Evolutionary conservation across 2,329 filamentous ascomycete genomes (phyloP).

Genomic region (Fusarium nygamai): DNA sequence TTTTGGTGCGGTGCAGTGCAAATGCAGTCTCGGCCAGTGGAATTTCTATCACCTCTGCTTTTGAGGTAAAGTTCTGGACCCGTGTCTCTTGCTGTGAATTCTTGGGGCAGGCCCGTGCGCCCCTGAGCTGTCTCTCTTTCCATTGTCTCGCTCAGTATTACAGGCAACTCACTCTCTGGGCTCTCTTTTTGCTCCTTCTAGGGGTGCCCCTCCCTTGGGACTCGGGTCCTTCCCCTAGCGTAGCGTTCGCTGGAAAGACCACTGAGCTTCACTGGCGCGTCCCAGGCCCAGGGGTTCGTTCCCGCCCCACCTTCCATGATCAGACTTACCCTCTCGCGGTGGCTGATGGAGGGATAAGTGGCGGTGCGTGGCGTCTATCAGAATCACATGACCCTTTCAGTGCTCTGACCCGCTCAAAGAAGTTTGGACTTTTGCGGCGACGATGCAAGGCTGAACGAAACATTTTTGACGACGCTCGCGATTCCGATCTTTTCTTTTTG

Average conservation of each 20-base stretch:
- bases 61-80: slow-evolving; percentile 34
- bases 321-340: background rate
- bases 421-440: slow-evolving; percentile 36
- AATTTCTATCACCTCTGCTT: slow-evolving; percentile 43
- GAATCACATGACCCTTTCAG: slow-evolving; percentile 37
- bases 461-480: slow-evolving; percentile 39
- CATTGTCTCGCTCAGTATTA: background rate
- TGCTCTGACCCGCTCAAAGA: slow-evolving; percentile 32
- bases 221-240: slow-evolving; percentile 37
- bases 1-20: slow-evolving; percentile 19
- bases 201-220: slow-evolving; percentile 27
- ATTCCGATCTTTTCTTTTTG: slow-evolving; percentile 11
- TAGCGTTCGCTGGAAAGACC: slow-evolving; percentile 25
- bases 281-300: slow-evolving; percentile 18
- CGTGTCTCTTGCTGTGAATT: slow-evolving; percentile 38
- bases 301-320: slow-evolving; percentile 16
- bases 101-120: slow-evolving; percentile 40
- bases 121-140: slow-evolving; percentile 20
- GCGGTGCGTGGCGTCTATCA: background rate
- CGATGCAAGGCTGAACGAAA: slow-evolving; percentile 44
- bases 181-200: slow-evolving; percentile 15
- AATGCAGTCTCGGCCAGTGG: slow-evolving; percentile 6
- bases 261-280: slow-evolving; percentile 3
- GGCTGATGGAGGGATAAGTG: background rate
- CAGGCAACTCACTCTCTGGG: slow-evolving; percentile 2